phyloP scores from a whole-genome alignment of 2,329 filamentous ascomycete genomes.

The Colletotrichum paranaense region DNA sequence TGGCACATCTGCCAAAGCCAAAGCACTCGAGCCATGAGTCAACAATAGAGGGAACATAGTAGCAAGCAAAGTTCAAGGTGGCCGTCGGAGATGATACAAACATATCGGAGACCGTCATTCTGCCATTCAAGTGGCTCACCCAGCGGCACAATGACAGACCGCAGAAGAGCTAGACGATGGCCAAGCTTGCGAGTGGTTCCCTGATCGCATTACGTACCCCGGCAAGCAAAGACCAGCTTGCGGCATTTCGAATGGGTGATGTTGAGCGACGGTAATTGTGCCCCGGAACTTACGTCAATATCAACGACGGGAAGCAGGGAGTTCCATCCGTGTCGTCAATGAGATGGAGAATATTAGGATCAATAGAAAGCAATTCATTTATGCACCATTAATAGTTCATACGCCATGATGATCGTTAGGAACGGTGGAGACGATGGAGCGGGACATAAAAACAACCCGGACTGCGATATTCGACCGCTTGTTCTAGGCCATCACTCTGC shows the following conservation, averaged over 20 bases:
- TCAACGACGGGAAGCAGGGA: neutral
- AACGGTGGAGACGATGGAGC: neutral
- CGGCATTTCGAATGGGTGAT: neutral
- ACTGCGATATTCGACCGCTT: neutral
- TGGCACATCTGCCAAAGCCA: neutral
- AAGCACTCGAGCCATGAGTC: neutral
- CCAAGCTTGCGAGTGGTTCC: neutral
- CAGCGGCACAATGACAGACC: neutral
- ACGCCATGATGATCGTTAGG: constrained; percentile 2
- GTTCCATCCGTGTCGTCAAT: neutral
- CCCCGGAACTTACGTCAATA: neutral
- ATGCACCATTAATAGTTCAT: neutral
- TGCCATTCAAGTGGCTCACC: neutral
- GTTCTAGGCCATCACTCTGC: neutral
- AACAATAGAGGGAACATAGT: neutral
- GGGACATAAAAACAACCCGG: neutral
- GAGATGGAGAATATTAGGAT: neutral
- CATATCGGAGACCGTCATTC: neutral
- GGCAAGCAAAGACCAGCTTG: neutral
- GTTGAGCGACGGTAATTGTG: neutral
- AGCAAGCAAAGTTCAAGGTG: neutral
- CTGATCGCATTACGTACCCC: neutral
- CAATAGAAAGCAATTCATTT: neutral
- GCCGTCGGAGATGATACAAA: neutral
- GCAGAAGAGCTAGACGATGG: neutral